Base-by-base conservation (phyloP, 179 eudicot species). In the Carnegiea gigantea region DNA sequence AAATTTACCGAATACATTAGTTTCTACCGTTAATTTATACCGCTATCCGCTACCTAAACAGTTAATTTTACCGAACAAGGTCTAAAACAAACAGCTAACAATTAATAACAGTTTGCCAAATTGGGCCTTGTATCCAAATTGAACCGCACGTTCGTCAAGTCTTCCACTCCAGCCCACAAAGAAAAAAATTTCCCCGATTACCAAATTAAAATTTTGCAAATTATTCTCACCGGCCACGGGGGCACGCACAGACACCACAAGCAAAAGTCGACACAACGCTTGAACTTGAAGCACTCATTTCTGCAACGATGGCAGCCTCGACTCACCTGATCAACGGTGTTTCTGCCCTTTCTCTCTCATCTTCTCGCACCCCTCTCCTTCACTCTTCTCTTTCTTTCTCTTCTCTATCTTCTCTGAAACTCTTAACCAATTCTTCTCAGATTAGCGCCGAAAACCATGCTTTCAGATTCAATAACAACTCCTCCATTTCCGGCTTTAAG, bases 301-400 rank as follows among this genome's bases (percentile, higher is more conserved):
- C 23, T 54, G 28, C 76, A 49, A 74, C 85, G 73, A 84, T 86
- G 89, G 88, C 89, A 18, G 86, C 89, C 20, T 73, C 88, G 28
- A 51, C 57, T 51, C 57, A 51, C 57, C 4, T 51, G 9, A 76
- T 46, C 8, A 82, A 75, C 21, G 68, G 84, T 11, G 12, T 83
- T 36, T 53, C 82, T 18, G 74, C 85, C 14, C 70, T 81, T 21
- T 78, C 82, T 21, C 65, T 80, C 57, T 65, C 76, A 46, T 75
- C 75, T 12, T 78, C 57, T 43, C 82, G 71, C 77, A 36, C 51
- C 13, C 44, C 81, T 15, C 74, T 77, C 23, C 17, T 18, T 59
- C 11, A 59, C 11, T 79, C 79, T 51, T 76, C 83, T 5, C 57
- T 65, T 9, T 54, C 80, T 23, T 49, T 28, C 9, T 78, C 85